A percentile compares a stretch with the other conserved stretches of the same genome.
These are phyloP conservation scores for Taphrina deformans DNA, from an alignment of 1,139 yeast species.

Conservation along the genomic window DNA sequence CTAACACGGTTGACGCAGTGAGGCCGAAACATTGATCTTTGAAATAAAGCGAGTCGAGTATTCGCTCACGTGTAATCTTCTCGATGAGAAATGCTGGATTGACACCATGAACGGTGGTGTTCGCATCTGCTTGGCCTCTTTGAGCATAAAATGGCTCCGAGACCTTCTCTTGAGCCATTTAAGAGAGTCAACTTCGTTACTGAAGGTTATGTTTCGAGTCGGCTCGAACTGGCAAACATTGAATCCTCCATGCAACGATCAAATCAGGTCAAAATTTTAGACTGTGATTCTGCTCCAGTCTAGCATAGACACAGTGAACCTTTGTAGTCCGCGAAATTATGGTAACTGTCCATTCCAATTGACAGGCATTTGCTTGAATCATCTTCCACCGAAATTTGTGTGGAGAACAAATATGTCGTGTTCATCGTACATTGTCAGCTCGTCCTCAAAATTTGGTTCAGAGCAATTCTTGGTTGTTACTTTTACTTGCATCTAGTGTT, in stretches of 20 bases:
- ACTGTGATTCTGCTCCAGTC: too few relatives aligned
- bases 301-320: background rate
- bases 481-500: too few relatives aligned
- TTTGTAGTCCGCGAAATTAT: background rate
- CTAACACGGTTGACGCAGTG: conserved; percentile 56
- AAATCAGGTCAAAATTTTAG: too few relatives aligned
- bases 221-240: too few relatives aligned
- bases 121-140: conserved; percentile 22
- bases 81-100: conserved; percentile 51
- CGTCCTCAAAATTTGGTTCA: background rate
- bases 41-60: conserved; percentile 68
- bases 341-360: too few relatives aligned
- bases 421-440: background rate
- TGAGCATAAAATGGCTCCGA: conserved; percentile 28
- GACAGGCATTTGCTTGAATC: too few relatives aligned
- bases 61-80: conserved; percentile 66
- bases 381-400: background rate
- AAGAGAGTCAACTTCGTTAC: too few relatives aligned
- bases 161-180: conserved; percentile 12
- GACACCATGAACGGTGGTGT: conserved; percentile 29
- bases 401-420: background rate
- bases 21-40: conserved; percentile 62
- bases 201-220: too few relatives aligned
- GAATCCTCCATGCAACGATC: too few relatives aligned
- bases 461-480: background rate